These are phyloP conservation scores for Mortierella sp. DNA, from an alignment of 371 early-diverging fungal genomes.

Conservation along the genomic window DNA sequence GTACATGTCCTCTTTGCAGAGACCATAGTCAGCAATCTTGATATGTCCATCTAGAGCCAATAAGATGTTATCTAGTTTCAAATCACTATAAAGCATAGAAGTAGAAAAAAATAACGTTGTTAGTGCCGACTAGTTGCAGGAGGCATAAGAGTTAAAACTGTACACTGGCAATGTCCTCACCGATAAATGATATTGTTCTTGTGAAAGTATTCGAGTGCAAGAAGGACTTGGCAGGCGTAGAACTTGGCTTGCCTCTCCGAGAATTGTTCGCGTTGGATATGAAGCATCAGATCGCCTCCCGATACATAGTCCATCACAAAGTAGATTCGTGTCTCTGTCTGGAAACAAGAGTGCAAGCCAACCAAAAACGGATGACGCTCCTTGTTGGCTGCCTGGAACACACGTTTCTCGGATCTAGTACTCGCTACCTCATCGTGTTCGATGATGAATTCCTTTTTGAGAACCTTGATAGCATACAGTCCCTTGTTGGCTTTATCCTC, in stretches of 20 bases:
- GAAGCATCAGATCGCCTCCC: constrained; percentile 99
- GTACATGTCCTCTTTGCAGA: constrained; percentile 96
- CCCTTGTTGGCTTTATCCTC: constrained; percentile 84
- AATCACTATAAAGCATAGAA: constrained; percentile 71
- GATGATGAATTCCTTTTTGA: constrained; percentile 96
- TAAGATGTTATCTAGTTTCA: constrained; percentile 99
- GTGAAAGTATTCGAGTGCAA: constrained; percentile 98
- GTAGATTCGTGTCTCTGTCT: constrained; percentile 92
- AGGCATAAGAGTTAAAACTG: too few species aligned
- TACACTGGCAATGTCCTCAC: constrained; percentile 54
- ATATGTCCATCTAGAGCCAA: constrained; percentile 95
- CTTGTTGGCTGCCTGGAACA: constrained; percentile 89
- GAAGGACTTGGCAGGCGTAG: constrained; percentile 96
- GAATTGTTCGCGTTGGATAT: constrained; percentile 90
- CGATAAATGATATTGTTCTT: constrained; percentile 95
- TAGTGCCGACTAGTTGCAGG: too few species aligned
- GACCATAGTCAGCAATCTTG: constrained; percentile 99
- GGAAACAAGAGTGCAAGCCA: constrained; percentile 96
- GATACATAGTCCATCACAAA: constrained; percentile 99
- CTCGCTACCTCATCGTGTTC: constrained; percentile 93
- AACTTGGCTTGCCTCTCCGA: constrained; percentile 93
- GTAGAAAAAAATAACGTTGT: background rate
- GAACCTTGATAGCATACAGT: constrained; percentile 96
- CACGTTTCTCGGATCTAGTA: constrained; percentile 92
- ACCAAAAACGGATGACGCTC: constrained; percentile 97